phyloP scores from a whole-genome alignment of 1,284 basidiomycete species.

The Leccinum solheimii region DNA sequence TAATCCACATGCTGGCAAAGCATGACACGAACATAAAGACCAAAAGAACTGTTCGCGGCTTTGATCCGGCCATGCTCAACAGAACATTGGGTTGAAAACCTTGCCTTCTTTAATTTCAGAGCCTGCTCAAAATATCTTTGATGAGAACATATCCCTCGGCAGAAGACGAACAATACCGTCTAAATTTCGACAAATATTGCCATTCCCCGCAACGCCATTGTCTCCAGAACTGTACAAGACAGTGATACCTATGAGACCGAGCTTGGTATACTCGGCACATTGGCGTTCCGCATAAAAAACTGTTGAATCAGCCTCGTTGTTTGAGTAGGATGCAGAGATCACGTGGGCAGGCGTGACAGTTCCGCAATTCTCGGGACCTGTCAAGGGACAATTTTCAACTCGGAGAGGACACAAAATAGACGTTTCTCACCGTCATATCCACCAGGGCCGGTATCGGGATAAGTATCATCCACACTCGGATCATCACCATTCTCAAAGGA shows the following conservation, averaged over 20 bases:
- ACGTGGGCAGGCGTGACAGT: too few relatives aligned
- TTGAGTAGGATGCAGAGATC: too few relatives aligned
- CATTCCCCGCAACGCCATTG: slow-evolving; percentile 50
- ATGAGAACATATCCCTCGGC: background rate
- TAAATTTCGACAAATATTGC: slow-evolving; percentile 41
- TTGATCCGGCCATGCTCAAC: too few relatives aligned
- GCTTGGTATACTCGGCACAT: slow-evolving; percentile 56
- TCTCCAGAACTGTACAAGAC: slow-evolving; percentile 55
- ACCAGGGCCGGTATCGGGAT: slow-evolving; percentile 49
- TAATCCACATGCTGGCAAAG: too few relatives aligned
- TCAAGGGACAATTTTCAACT: slow-evolving; percentile 4
- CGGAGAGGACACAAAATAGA: background rate
- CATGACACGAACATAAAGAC: too few relatives aligned
- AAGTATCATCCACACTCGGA: slow-evolving; percentile 55
- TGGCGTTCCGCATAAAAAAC: too few relatives aligned
- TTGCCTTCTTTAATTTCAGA: slow-evolving; percentile 17
- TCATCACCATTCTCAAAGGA: too few relatives aligned
- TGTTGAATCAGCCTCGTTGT: too few relatives aligned
- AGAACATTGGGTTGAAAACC: slow-evolving; percentile 47
- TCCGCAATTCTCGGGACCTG: slow-evolving; percentile 39
- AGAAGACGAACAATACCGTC: slow-evolving; percentile 31
- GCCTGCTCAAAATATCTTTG: slow-evolving; percentile 6
- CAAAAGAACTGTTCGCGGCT: too few relatives aligned
- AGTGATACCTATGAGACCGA: slow-evolving; percentile 49
- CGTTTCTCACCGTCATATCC: slow-evolving; percentile 38